Evolutionary conservation across 2,329 filamentous ascomycete species (phyloP).

Genomic region (Aspergillus sp.): DNA sequence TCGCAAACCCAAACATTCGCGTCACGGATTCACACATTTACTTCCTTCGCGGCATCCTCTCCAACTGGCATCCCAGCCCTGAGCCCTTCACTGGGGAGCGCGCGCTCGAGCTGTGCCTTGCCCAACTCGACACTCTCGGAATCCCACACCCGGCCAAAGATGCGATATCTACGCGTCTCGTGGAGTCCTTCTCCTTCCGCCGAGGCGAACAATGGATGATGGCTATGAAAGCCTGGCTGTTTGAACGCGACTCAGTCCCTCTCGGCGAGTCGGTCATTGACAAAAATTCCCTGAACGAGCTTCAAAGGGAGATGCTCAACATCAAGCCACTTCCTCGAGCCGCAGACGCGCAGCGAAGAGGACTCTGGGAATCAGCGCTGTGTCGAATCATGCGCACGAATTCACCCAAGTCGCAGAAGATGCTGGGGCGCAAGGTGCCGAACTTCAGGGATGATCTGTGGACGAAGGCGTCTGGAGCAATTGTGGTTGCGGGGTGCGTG

Average conservation of each 20-base stretch:
- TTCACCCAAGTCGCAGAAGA: slow-evolving; percentile 9
- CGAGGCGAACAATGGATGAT: slow-evolving; percentile 19
- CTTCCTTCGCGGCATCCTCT: slow-evolving; percentile 14
- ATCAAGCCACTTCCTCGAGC: neutral
- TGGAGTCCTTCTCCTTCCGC: slow-evolving; percentile 6
- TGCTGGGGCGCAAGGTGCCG: slow-evolving; percentile 6
- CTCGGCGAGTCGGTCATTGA: neutral
- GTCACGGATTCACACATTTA: slow-evolving; percentile 13
- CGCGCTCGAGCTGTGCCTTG: slow-evolving; percentile 9
- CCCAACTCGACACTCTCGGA: neutral
- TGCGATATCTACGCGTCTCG: slow-evolving; percentile 4
- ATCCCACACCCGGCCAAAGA: slow-evolving; percentile 3
- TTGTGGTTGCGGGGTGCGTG: slow-evolving; percentile 12
- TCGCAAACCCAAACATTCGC: neutral
- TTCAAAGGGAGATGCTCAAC: neutral
- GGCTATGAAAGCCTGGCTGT: slow-evolving; percentile 15
- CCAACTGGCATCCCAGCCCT: slow-evolving; percentile 12
- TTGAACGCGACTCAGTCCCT: slow-evolving; percentile 4
- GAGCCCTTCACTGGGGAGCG: slow-evolving; percentile 2
- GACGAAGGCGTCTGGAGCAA: slow-evolving; percentile 1
- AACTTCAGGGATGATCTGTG: slow-evolving; percentile 10
- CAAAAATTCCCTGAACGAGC: neutral
- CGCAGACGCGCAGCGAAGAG: neutral
- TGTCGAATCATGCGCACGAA: slow-evolving; percentile 9
- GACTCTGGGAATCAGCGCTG: neutral